Conservation (phyloP, 2,329 filamentous ascomycete genomes). For the Acephala macrosclerotiorum region DNA sequence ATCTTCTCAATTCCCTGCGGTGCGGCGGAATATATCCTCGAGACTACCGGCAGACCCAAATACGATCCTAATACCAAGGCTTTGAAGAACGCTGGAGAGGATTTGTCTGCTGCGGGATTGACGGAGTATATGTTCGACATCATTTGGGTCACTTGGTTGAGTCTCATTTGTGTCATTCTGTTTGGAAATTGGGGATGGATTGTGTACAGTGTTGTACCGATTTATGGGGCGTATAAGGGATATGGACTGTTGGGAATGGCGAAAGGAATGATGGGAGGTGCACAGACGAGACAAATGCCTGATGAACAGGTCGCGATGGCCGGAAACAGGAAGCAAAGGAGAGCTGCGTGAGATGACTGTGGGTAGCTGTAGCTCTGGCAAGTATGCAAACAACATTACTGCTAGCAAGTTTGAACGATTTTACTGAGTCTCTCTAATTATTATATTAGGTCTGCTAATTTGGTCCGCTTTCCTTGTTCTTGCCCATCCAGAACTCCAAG, state of each 20-base stretch:
- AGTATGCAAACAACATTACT: no score
- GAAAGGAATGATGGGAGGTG: conserved; percentile 45
- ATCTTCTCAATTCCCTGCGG: conserved; percentile 78
- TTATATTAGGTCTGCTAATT: neutral
- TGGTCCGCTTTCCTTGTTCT: neutral
- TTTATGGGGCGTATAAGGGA: conserved; percentile 44
- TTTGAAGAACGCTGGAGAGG: conserved; percentile 81
- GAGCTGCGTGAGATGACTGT: conserved; percentile 34
- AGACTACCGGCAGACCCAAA: conserved; percentile 81
- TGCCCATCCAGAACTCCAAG: conserved; percentile 59
- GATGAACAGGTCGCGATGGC: conserved; percentile 38
- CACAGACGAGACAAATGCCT: conserved; percentile 36
- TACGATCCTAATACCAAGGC: conserved; percentile 60
- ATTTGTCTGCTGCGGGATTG: conserved; percentile 84
- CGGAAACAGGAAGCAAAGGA: conserved; percentile 44
- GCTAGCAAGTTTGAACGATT: neutral
- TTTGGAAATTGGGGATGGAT: conserved; percentile 85
- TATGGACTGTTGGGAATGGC: conserved; percentile 44
- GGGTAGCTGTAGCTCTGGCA: neutral
- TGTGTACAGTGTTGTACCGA: conserved; percentile 54
- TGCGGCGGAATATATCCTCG: conserved; percentile 84
- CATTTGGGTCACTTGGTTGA: conserved; percentile 91
- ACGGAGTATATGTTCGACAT: conserved; percentile 99
- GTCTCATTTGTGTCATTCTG: conserved; percentile 73
- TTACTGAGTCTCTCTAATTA: neutral